phyloP scores from a whole-genome alignment of 2,329 filamentous ascomycete species.

The Fusarium pseudonygamai region DNA sequence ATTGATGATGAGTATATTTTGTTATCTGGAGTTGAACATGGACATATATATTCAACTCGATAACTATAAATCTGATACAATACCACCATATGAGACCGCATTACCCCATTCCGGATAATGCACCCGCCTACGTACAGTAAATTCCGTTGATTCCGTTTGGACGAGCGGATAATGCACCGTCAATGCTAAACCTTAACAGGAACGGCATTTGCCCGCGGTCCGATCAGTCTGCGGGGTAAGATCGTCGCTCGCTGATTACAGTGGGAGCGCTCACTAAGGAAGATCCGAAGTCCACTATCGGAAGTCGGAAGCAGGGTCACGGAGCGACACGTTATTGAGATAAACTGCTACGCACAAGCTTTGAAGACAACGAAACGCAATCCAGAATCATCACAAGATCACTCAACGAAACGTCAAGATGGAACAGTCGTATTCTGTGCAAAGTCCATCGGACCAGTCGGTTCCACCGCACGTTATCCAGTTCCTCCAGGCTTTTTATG shows the following conservation, averaged over 20 bases:
- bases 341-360: not conserved
- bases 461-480: constrained; percentile 17
- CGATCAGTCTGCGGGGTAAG: constrained; percentile 23
- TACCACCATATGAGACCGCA: not conserved
- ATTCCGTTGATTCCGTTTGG: not conserved
- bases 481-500: constrained; percentile 24
- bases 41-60: constrained; percentile 3
- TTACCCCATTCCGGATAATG: constrained; percentile 15
- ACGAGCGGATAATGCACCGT: constrained; percentile 24
- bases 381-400: not conserved
- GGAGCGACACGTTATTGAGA: not conserved
- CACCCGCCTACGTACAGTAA: not conserved
- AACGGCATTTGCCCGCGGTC: constrained; percentile 5
- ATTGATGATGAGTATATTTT: not conserved
- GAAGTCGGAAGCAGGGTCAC: constrained; percentile 29
- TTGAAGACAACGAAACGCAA: not conserved
- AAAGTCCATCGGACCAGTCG: constrained; percentile 23
- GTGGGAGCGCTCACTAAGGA: not conserved
- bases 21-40: not conserved
- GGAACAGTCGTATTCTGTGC: constrained; percentile 22
- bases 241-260: not conserved
- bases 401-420: not conserved
- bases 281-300: constrained; percentile 18
- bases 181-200: not conserved
- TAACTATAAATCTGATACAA: not conserved